Conservation (phyloP, 1,284 basidiomycete genomes). For the Malassezia vespertilionis region DNA sequence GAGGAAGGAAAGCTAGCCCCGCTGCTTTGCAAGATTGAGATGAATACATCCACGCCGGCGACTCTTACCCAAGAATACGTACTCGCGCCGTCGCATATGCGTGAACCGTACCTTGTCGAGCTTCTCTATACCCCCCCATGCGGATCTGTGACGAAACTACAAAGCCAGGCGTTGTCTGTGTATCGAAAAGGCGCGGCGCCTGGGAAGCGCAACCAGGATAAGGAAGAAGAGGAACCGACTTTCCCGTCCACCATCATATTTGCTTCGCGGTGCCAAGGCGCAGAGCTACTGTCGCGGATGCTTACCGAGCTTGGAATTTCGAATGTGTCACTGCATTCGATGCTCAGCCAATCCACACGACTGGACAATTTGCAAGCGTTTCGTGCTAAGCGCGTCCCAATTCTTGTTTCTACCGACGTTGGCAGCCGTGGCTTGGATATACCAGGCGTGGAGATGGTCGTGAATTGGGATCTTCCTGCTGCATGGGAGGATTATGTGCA, state of each 20-base stretch:
- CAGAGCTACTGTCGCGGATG: conserved; percentile 67
- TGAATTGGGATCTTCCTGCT: conserved; percentile 89
- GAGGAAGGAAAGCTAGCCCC: conserved; percentile 71
- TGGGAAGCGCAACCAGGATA: background rate
- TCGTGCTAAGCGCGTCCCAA: conserved; percentile 55
- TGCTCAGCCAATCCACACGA: conserved; percentile 78
- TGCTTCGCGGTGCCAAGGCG: conserved; percentile 72
- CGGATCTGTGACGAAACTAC: background rate
- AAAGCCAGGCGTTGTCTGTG: background rate
- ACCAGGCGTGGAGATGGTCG: conserved; percentile 70
- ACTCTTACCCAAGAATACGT: conserved; percentile 79
- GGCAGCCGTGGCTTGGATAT: conserved; percentile 47
- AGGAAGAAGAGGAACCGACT: conserved; percentile 18
- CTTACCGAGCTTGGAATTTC: conserved; percentile 60
- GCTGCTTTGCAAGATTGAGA: conserved; percentile 72
- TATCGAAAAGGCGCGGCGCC: conserved; percentile 4
- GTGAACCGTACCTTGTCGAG: conserved; percentile 83
- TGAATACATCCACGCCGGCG: conserved; percentile 66
- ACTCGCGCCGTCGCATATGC: conserved; percentile 85
- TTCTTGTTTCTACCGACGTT: conserved; percentile 46
- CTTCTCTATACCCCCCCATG: conserved; percentile 67
- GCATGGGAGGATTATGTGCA: conserved; percentile 56
- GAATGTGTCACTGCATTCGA: conserved; percentile 80
- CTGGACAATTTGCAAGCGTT: conserved; percentile 75
- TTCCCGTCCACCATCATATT: conserved; percentile 71